Conservation (phyloP, 148 eudicot species). For the Beta vulgaris region DNA sequence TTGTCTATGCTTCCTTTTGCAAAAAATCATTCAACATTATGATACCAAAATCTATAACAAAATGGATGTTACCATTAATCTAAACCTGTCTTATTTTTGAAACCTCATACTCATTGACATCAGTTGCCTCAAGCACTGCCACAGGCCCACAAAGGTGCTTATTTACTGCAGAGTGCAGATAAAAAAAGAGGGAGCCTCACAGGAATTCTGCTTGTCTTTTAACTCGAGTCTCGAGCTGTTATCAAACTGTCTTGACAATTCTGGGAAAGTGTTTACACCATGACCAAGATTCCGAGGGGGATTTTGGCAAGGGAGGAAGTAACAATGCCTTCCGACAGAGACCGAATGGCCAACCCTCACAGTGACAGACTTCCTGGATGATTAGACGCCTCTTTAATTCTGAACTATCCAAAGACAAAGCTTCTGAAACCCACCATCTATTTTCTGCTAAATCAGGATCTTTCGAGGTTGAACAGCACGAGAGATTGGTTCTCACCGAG, state of each 20-base stretch:
- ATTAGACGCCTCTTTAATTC: conserved; percentile 41
- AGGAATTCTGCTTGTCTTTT: background rate
- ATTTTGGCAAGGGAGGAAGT: conserved; percentile 89
- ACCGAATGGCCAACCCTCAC: conserved; percentile 96
- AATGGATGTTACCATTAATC: background rate
- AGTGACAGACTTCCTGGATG: conserved; percentile 56
- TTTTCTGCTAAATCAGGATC: conserved; percentile 31
- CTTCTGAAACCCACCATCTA: conserved; percentile 20
- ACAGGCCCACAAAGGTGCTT: too few relatives aligned
- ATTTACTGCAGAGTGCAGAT: background rate
- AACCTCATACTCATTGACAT: background rate
- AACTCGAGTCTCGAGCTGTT: background rate
- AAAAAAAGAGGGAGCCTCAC: background rate
- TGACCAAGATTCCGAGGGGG: conserved; percentile 85
- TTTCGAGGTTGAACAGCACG: conserved; percentile 47
- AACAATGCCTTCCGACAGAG: conserved; percentile 64
- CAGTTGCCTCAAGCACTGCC: background rate
- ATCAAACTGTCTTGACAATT: conserved; percentile 22
- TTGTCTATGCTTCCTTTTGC: too few relatives aligned
- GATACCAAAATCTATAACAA: background rate
- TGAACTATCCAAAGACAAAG: conserved; percentile 28
- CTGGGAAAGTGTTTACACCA: conserved; percentile 56
- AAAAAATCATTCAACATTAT: too few relatives aligned
- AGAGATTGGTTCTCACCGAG: conserved; percentile 51
- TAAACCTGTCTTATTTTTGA: background rate